Evolutionary conservation across 441 rosid species (phyloP), one percentile per base, ranked within the genome.

Genomic region (Eruca vesicaria): DNA sequence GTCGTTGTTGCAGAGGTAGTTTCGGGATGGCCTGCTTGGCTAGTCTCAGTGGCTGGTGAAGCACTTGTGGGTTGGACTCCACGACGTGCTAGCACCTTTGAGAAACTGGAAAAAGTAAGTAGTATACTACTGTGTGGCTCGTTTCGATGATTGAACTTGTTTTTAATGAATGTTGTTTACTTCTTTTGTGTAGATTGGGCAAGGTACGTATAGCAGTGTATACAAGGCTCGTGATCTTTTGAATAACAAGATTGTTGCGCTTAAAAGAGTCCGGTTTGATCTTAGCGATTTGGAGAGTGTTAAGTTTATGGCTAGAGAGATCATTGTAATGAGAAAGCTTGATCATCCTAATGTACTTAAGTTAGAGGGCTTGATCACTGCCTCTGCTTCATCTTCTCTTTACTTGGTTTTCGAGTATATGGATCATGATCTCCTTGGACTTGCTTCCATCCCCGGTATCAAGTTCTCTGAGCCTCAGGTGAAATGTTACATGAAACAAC

Each of bases 11-110:
- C 72, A 21, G 92, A 81, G 79, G 85, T 84, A 72, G 97, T 87
- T 0, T 93, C 93, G 4, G 98, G 94, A 20, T 94, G 98, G 98
- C 98, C 98, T 7, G 43, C 89, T 75, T 91, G 98, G 98, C 93
- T 94, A 55, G 87, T 85, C 31, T 80, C 90, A 0, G 93, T 80
- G n/a, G 94, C 97, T 10, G 88, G 91, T 50, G 98, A 91, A 74
- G 93, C 98, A 48, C 84, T 94, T 80, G 82, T 78, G 32, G 97
- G 91, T 73, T 94, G 98, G 98, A 52, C 86, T 58, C 98, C 97
- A 0, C 82, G 93, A 19, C 86, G 82, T 2, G 94, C 98, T 5
- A 86, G 85, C 62, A 83, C 94, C 32, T 91, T 91, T 67, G 93
- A 91, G 90, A 94, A 87, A 80, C 69, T 94, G 60, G 90, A 91